These are phyloP conservation scores for Phaeosphaeriaceae sp. DNA, from an alignment of 2,329 filamentous ascomycete species.

Conservation along the genomic window DNA sequence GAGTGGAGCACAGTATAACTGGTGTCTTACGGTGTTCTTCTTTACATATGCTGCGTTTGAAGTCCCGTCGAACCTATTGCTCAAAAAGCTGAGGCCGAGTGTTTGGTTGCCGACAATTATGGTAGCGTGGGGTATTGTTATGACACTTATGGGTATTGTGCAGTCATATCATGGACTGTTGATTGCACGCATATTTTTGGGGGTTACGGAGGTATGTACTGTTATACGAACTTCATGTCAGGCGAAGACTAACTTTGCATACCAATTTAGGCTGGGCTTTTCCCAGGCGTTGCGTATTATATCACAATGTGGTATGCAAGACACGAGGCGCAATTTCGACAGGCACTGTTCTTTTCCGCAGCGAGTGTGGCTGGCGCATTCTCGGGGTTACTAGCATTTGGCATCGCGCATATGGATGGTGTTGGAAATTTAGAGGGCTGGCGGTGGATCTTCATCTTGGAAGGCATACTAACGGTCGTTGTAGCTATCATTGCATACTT, in stretches of 20 bases:
- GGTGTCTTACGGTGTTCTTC: slow-evolving; percentile 70
- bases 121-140: slow-evolving; percentile 56
- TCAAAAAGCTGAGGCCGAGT: slow-evolving; percentile 63
- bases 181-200: slow-evolving; percentile 55
- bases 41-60: slow-evolving; percentile 57
- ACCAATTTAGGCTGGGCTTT: slow-evolving; percentile 33
- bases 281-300: slow-evolving; percentile 56
- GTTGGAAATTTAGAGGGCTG: slow-evolving; percentile 50
- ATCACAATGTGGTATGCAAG: slow-evolving; percentile 69
- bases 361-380: slow-evolving; percentile 66
- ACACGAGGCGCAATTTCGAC: slow-evolving; percentile 64
- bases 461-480: slow-evolving; percentile 45
- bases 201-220: slow-evolving; percentile 30
- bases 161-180: slow-evolving; percentile 55
- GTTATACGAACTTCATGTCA: too few relatives aligned
- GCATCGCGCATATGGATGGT: slow-evolving; percentile 67
- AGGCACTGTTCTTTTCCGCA: slow-evolving; percentile 66
- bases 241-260: too few relatives aligned
- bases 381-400: slow-evolving; percentile 63
- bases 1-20: slow-evolving; percentile 66
- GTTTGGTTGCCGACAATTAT: slow-evolving; percentile 56
- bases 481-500: slow-evolving; percentile 50
- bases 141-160: slow-evolving; percentile 58
- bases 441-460: slow-evolving; percentile 46
- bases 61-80: slow-evolving; percentile 65